phyloP scores from a whole-genome alignment of 208 protist genomes.

The Phytomonas francai region DNA sequence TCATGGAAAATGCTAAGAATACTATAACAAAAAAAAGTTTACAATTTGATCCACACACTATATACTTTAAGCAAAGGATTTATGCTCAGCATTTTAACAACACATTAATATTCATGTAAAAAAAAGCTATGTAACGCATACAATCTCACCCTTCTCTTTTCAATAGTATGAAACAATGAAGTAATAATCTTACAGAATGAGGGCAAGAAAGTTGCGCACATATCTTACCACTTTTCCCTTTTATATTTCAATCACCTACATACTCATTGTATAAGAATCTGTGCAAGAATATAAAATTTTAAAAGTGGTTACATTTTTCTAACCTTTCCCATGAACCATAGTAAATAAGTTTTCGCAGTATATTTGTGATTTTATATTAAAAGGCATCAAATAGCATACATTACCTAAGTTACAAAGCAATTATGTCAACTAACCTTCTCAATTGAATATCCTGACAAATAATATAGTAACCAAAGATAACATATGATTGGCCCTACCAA shows the following conservation, averaged over 20 bases:
- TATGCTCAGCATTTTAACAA: not conserved
- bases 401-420: constrained; percentile 7
- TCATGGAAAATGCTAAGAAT: not conserved
- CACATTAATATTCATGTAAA: not conserved
- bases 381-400: constrained; percentile 5
- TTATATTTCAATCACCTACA: not conserved
- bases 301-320: too few species aligned
- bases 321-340: too few species aligned
- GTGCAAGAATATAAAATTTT: not conserved
- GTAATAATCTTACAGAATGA: not conserved
- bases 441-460: constrained; percentile 2
- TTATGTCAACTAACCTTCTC: not conserved
- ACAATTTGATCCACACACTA: not conserved
- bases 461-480: not conserved
- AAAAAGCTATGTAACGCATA: not conserved
- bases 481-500: not conserved
- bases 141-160: not conserved
- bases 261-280: not conserved
- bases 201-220: not conserved
- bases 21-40: constrained; percentile 10
- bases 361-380: not conserved
- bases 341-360: not conserved
- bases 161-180: not conserved
- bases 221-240: not conserved
- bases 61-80: not conserved